Conservation (phyloP, 1,284 basidiomycete species). For the Apiotrichum akiyoshidainum region DNA sequence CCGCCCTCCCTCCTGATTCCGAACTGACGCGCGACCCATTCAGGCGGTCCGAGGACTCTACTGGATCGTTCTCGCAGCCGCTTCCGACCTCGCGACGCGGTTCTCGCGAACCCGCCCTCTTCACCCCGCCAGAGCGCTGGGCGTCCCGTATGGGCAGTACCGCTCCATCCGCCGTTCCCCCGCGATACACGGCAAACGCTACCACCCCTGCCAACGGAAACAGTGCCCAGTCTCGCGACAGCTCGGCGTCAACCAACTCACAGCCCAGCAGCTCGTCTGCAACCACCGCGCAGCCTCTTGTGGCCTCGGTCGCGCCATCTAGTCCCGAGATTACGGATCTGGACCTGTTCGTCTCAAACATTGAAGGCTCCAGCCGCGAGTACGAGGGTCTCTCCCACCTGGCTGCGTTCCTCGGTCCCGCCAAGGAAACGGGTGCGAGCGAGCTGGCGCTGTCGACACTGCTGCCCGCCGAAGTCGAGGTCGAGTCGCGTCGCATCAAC, state of each 20-base stretch:
- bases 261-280: too few species aligned
- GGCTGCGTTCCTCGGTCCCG: constrained; percentile 63
- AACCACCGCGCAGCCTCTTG: not conserved
- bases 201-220: too few species aligned
- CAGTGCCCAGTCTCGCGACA: too few species aligned
- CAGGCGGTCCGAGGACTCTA: too few species aligned
- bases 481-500: constrained; percentile 64
- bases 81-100: too few species aligned
- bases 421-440: constrained; percentile 37
- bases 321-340: constrained; percentile 55
- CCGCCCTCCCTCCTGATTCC: constrained; percentile 1
- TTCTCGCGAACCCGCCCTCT: too few species aligned
- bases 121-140: too few species aligned
- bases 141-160: too few species aligned
- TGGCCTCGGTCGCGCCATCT: not conserved
- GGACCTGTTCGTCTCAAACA: constrained; percentile 59
- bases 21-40: constrained; percentile 11
- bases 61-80: too few species aligned
- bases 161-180: too few species aligned
- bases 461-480: constrained; percentile 61
- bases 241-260: too few species aligned
- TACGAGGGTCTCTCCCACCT: constrained; percentile 64
- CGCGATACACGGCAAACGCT: too few species aligned
- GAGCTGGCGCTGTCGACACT: constrained; percentile 49
- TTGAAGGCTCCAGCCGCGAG: constrained; percentile 56